Conservation (phyloP, 2,329 filamentous ascomycete species). For the Botrytis cinerea region DNA sequence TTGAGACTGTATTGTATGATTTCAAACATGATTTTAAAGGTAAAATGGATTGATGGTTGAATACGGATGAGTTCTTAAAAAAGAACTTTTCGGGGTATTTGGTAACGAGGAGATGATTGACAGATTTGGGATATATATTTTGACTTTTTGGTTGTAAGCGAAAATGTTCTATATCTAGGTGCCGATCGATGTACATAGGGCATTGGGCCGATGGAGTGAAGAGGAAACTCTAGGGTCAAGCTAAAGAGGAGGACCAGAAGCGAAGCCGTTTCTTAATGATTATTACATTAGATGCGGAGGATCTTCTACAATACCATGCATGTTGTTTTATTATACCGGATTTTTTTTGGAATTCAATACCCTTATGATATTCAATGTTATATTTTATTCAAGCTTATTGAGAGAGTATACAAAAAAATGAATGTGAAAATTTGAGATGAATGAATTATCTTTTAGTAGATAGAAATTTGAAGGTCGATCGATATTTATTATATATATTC, state of each 20-base stretch:
- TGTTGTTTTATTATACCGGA: background rate
- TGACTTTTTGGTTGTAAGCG: background rate
- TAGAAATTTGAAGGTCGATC: background rate
- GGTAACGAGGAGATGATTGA: constrained; percentile 5
- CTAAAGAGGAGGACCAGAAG: background rate
- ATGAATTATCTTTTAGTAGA: background rate
- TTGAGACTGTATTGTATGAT: constrained; percentile 21
- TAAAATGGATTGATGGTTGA: constrained; percentile 7
- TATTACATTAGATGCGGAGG: background rate
- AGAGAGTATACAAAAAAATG: background rate
- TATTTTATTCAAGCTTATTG: background rate
- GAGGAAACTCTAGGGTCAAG: background rate
- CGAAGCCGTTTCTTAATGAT: background rate
- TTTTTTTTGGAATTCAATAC: background rate
- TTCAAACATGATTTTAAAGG: constrained; percentile 20
- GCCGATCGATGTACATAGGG: constrained; percentile 15
- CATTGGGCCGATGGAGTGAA: background rate
- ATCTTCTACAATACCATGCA: background rate
- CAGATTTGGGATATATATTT: background rate
- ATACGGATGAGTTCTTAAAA: background rate
- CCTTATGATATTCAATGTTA: background rate
- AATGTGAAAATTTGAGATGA: background rate
- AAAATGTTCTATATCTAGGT: background rate
- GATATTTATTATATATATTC: no score
- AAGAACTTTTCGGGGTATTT: constrained; percentile 1